Evolutionary conservation across 371 early-diverging fungal species (phyloP), one percentile per base, ranked within the genome.

Genomic region (Rhizopus arrhizus): DNA sequence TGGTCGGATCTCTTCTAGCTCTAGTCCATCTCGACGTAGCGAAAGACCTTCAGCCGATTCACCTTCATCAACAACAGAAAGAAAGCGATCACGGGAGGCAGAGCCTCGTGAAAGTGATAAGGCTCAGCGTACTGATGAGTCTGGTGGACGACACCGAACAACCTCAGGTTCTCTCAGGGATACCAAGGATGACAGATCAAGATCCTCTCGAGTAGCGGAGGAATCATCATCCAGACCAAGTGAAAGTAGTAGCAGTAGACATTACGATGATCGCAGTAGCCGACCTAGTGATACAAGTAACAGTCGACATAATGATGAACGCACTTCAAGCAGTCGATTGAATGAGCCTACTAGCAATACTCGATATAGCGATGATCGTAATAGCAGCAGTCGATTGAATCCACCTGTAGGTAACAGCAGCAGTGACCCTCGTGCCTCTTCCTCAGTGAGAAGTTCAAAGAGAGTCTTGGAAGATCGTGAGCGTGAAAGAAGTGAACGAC

Each of bases 51-150:
- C 60, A 4, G 32, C 11, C 5, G 36, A 36, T 32, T 6, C 43
- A n/a, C 15, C 49, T 22, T 7, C 53, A 12, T 22, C 53, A 29
- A 3, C 59, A 7, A n/a, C 54, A 15, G 54, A 53, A 28, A 34
- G 58, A 29, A 67, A 67, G 11, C 54, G 67, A 6, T 16, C 58
- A 0, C 47, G 66, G 4, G 63, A 67, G 1, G 5, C 15, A n/a
- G 67, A 67, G 9, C 36, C 53, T 6, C 41, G 45, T 35, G 35
- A 22, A 7, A 43, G 40, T 32, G 59, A 59, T n/a, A 58, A 58
- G 16, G 7, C 22, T 0, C 22, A 38, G 2, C 13, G 55, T n/a
- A 13, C 49, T 1, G 62, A 62, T 35, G 61, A 60, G 31, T 7
- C 51, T n/a, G 53, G 64, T 35, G 58, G 46, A 15, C 58, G 53